Evolutionary conservation across 164 flowering plant genomes (phyloP), one percentile per base, ranked within the genome.

Genomic region (Vitis rupestris): DNA sequence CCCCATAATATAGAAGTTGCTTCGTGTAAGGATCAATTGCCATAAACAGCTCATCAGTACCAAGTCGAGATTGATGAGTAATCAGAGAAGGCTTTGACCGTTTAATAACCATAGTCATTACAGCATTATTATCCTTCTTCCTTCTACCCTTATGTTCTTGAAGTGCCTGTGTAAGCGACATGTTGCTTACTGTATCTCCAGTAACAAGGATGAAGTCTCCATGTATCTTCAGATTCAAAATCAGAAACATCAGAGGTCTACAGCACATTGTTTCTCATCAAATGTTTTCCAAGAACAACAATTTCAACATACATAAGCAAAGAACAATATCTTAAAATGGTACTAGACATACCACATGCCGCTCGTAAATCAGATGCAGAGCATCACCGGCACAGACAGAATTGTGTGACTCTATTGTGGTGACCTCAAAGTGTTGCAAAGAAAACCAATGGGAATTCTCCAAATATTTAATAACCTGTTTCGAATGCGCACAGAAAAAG

Each of bases 121-220:
- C 86, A 58, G 97, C 96, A 68, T 88, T 86, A 64, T 70, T 76
- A 70, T 95, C 99, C 61, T 86, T 93, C 74, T 87, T 91, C 84
- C 69, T 85, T 73, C 98, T 84, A 72, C 91, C 97, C 62, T 85
- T 91, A 49, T 95, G 99, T 64, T 95, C 97, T 77, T 87, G 82
- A 70, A 95, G 86, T 19, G 80, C 98, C 67, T 82, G 75, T 9
- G 87, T 73, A 19, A 95, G 90, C 6, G 92, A 83, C 97, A 95
- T 93, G 80, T 95, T 95, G 85, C 99, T 93, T 29, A 93, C 90
- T 9, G 97, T 95, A 77, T 95, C 99, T 19, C 99, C 98, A 74
- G 87, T 88, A 51, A 95, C 83, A 31, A 95, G 97, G 16, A 93
- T 79, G 76, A 95, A 95, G 76, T 95, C 98, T 73, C 97, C 98